Evolutionary conservation across 371 early-diverging fungal species (phyloP).

Genomic region (Saksenaea oblongispora): DNA sequence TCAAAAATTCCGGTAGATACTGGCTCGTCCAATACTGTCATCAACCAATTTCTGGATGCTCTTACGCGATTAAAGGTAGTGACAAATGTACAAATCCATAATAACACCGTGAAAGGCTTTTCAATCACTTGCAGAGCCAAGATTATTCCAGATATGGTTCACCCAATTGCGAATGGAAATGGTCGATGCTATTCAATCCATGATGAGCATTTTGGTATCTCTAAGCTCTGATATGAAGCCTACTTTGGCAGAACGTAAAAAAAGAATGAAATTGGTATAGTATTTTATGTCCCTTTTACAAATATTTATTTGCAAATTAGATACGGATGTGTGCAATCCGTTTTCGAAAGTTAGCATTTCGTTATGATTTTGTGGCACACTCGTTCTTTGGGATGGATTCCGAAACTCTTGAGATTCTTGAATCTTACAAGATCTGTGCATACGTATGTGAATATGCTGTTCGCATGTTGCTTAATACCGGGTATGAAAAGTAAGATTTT

Average conservation of each 20-base stretch:
- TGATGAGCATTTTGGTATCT: conserved; percentile 8
- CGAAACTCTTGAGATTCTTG: conserved; percentile 21
- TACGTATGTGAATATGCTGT: conserved; percentile 35
- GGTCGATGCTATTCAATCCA: conserved; percentile 19
- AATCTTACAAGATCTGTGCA: conserved; percentile 31
- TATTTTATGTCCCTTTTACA: neutral
- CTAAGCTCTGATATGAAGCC: neutral
- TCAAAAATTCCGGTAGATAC: neutral
- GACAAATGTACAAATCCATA: neutral
- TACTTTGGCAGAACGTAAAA: neutral
- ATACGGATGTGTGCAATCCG: conserved; percentile 5
- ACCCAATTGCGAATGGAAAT: conserved; percentile 42
- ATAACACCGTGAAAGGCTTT: conserved; percentile 22
- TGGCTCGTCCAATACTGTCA: conserved; percentile 5
- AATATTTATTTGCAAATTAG: neutral
- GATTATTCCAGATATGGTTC: conserved; percentile 28
- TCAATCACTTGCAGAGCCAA: conserved; percentile 23
- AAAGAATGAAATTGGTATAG: neutral
- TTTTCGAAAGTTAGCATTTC: conserved; percentile 31
- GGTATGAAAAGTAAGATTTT: conserved; percentile 5
- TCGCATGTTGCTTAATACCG: conserved; percentile 16
- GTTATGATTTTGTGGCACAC: conserved; percentile 35
- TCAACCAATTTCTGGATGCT: conserved; percentile 12
- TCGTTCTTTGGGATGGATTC: conserved; percentile 25
- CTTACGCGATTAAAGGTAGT: conserved; percentile 26